phyloP scores from a whole-genome alignment of 1,139 yeast species.

The Barnettozyma hawaiiensis region DNA sequence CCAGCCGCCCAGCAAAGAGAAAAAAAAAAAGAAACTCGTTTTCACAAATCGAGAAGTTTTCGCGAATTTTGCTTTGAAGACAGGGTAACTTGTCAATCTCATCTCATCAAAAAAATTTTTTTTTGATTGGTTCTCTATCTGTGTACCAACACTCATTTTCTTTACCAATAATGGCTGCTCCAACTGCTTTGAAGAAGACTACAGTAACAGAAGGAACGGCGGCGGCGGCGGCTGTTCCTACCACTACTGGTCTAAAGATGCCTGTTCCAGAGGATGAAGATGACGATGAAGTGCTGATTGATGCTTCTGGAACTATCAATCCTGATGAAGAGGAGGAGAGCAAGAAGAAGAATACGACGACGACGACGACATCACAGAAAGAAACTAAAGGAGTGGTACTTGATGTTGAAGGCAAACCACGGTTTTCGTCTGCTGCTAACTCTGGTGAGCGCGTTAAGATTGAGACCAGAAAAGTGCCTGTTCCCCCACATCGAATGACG shows the following conservation, averaged over 20 bases:
- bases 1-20: neutral
- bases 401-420: constrained; percentile 88
- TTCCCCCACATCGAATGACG: constrained; percentile 95
- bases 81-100: constrained; percentile 3
- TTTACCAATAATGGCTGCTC: constrained; percentile 88
- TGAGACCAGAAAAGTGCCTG: constrained; percentile 83
- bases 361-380: too few relatives aligned
- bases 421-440: constrained; percentile 69
- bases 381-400: constrained; percentile 54
- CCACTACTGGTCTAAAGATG: too few relatives aligned
- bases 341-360: too few relatives aligned
- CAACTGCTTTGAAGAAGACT: constrained; percentile 44
- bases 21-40: neutral
- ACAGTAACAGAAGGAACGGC: constrained; percentile 37
- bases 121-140: neutral
- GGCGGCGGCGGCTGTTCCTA: constrained; percentile 11
- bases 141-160: too few relatives aligned
- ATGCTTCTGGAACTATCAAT: constrained; percentile 41
- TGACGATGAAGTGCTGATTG: constrained; percentile 69
- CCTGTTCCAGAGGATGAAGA: constrained; percentile 26
- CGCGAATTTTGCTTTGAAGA: neutral
- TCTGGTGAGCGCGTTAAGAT: constrained; percentile 67
- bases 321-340: constrained; percentile 22
- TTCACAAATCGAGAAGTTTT: neutral
- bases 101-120: constrained; percentile 6